These are phyloP conservation scores for Brassica napus DNA, from an alignment of 345 rosid genomes.

Conservation along the genomic window DNA sequence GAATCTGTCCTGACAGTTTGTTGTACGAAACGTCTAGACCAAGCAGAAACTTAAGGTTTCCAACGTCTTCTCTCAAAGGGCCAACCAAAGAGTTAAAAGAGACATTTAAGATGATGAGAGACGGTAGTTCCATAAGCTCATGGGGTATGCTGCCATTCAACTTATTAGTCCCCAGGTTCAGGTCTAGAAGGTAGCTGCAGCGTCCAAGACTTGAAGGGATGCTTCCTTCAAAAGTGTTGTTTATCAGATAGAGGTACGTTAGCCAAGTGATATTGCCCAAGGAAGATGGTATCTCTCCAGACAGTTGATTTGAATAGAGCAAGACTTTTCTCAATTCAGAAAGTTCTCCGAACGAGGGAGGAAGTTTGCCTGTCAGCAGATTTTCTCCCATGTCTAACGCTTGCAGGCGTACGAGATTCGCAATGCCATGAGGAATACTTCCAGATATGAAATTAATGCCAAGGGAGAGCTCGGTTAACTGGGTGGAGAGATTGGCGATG, in stretches of 20 bases:
- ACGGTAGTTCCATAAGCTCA: constrained; percentile 1
- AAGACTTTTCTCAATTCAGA: constrained; percentile 7
- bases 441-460: constrained; percentile 27
- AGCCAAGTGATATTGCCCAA: constrained; percentile 10
- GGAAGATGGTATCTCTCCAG: constrained; percentile 31
- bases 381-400: neutral
- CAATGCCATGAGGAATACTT: neutral
- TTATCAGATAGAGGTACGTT: neutral
- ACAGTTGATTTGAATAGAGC: constrained; percentile 26
- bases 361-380: constrained; percentile 25
- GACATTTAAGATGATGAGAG: neutral
- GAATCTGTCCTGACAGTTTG: neutral
- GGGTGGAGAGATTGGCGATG: constrained; percentile 28
- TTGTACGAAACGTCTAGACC: constrained; percentile 6
- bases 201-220: constrained; percentile 8
- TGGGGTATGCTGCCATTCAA: constrained; percentile 7
- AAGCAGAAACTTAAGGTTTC: neutral
- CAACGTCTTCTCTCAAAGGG: neutral
- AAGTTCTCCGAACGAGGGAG: constrained; percentile 13
- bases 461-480: constrained; percentile 7
- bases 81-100: neutral
- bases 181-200: neutral
- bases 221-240: neutral
- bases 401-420: constrained; percentile 21
- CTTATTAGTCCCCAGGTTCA: neutral